Conservation (phyloP, 768 basidiomycete species). For the Xanthoconium purpureum region DNA sequence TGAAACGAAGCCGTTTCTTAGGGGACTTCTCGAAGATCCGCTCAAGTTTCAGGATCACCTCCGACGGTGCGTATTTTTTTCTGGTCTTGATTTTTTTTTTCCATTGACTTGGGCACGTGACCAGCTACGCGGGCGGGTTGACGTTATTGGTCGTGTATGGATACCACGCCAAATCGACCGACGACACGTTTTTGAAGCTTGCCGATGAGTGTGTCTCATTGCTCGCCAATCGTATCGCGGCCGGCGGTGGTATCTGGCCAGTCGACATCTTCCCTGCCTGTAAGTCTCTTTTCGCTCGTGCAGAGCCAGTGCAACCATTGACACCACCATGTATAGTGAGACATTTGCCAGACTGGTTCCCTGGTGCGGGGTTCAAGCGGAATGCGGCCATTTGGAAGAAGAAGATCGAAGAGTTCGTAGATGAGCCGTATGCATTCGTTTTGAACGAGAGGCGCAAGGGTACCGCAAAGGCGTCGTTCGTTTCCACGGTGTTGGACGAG, state of each 20-base stretch:
- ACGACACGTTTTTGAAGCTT: constrained; percentile 41
- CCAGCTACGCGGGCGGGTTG: constrained; percentile 49
- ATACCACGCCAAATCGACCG: constrained; percentile 41
- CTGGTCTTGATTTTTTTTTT: too few relatives aligned
- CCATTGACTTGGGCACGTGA: constrained; percentile 24
- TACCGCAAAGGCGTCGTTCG: constrained; percentile 39
- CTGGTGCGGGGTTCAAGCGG: constrained; percentile 62
- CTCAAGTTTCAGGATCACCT: constrained; percentile 35
- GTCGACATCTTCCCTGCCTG: constrained; percentile 39
- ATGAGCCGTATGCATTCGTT: constrained; percentile 58
- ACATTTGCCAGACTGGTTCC: constrained; percentile 61
- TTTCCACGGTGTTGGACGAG: constrained; percentile 50
- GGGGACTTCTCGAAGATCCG: constrained; percentile 46
- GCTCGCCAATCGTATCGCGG: constrained; percentile 43
- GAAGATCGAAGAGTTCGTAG: constrained; percentile 61
- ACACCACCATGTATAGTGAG: constrained; percentile 35
- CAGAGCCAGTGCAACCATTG: background rate
- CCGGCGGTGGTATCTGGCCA: constrained; percentile 42
- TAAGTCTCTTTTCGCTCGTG: constrained; percentile 15
- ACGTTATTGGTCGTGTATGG: constrained; percentile 64
- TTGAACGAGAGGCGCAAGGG: constrained; percentile 49
- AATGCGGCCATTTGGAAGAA: constrained; percentile 62
- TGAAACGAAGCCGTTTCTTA: constrained; percentile 57
- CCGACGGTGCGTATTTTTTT: constrained; percentile 26
- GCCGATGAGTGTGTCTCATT: constrained; percentile 42